A percentile compares a stretch with the other conserved stretches of the same genome.
Evolutionary conservation across 192 early-diverging fungal genomes (phyloP).

Genomic region (Rhizophlyctis rosea): DNA sequence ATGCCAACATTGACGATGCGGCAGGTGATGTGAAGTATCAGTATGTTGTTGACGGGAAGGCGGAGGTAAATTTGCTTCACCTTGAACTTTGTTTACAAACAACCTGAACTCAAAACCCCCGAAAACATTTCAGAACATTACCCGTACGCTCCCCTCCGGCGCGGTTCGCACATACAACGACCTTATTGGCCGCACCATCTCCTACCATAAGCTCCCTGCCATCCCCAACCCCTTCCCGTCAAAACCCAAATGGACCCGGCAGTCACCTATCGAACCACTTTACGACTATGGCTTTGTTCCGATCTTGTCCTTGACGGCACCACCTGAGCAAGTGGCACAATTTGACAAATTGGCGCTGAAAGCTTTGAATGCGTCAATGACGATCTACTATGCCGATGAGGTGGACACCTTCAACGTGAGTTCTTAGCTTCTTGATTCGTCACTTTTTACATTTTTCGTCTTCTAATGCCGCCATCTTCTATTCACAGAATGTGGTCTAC

Average conservation of each 20-base stretch:
- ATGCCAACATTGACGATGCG: background rate
- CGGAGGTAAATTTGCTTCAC: no score
- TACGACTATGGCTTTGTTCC: conserved; percentile 1
- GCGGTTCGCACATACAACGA: background rate
- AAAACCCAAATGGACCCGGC: background rate
- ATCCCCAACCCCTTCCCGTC: background rate
- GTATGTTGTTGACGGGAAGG: background rate
- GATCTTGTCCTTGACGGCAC: background rate
- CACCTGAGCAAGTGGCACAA: background rate
- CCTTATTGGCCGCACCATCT: background rate
- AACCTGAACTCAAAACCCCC: no score
- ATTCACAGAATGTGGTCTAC: background rate
- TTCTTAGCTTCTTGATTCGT: no score
- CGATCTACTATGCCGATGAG: background rate
- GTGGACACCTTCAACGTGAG: background rate
- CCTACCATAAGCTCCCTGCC: background rate
- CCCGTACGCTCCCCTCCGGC: background rate
- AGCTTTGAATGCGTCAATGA: background rate
- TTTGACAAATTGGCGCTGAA: background rate
- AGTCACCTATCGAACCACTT: background rate
- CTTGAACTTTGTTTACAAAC: no score
- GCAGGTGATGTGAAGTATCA: background rate
- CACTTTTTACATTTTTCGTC: no score
- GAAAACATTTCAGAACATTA: no score
- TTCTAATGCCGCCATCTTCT: no score